Base-by-base conservation (phyloP, 1,284 basidiomycete genomes). In the Sporisorium scitamineum region DNA sequence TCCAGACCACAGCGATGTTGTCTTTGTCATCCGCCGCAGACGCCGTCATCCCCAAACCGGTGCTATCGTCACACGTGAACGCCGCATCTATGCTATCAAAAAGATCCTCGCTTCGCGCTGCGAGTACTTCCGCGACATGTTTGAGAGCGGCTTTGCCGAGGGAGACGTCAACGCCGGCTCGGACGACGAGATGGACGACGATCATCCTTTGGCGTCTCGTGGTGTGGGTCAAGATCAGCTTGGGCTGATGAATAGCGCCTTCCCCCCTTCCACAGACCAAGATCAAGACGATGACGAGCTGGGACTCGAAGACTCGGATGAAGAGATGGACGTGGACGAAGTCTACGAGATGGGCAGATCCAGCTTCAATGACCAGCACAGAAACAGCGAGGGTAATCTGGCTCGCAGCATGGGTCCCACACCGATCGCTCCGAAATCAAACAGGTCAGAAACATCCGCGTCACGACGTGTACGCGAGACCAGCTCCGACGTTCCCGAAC, bases 1-100 rank as follows among this genome's bases (percentile, higher is more conserved):
- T 81, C 92, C 91, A 45, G 85, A 90, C 14, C 94, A 94, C 80
- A 93, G 79, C 63, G 80, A 82, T 56, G 75, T 80, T 18, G 79
- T 82, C 16, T 82, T 82, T 52, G 61, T 73, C 50, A 63, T 81
- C 31, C 63, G 66, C 26, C 64, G 67, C 20, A 67, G 69, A 44
- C 69, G 63, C 24, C 63, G 70, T 2, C 61, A 71, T 61, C 67
- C 56, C 24, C 55, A 48, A 18, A 74, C 48, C 2, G 65, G 62
- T 3, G 58, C 32, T 31, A 53, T 59, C n/a, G 64, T 60, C 32
- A 69, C 72, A 10, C 70, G 84, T 45, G 77, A 76, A 51, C 74
- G 78, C 31, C 65, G 76, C 54, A 73, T 87, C 22, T 87, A 85
- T 61, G 86, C 86, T 0, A 85, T 85, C 53, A 85, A 85, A 54